Percentiles rank a stretch among this genome's conserved stretches.
Conservation (phyloP, 345 rosid species). For the Hypericum androsaemum region DNA sequence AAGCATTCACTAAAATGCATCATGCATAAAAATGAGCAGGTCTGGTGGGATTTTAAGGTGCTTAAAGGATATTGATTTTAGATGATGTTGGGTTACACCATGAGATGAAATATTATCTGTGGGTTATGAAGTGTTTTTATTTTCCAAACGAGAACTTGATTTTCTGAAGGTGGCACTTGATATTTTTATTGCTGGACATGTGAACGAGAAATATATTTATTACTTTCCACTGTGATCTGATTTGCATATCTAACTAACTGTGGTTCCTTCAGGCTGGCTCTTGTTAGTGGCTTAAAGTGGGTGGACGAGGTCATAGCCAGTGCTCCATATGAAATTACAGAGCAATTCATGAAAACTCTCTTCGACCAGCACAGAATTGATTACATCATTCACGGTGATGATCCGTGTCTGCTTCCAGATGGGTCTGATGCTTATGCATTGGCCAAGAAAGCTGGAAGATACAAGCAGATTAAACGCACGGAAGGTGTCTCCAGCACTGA, state of each 20-base stretch:
- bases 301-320: conserved; percentile 85
- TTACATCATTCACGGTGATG: conserved; percentile 89
- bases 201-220: not conserved
- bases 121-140: too few relatives aligned
- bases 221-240: not conserved
- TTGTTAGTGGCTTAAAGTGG: conserved; percentile 92
- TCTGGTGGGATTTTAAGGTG: too few relatives aligned
- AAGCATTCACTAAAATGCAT: too few relatives aligned
- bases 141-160: too few relatives aligned
- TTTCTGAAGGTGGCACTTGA: too few relatives aligned
- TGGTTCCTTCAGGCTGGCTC: conserved; percentile 48
- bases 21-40: too few relatives aligned
- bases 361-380: conserved; percentile 81
- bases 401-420: conserved; percentile 93
- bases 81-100: too few relatives aligned
- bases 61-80: too few relatives aligned
- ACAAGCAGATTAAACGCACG: conserved; percentile 95
- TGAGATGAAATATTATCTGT: too few relatives aligned
- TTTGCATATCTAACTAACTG: conserved; percentile 11
- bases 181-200: not conserved
- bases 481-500: conserved; percentile 99
- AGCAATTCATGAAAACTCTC: conserved; percentile 70
- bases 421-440: conserved; percentile 90
- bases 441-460: conserved; percentile 83
- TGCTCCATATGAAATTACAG: conserved; percentile 88